Evolutionary conservation across 192 early-diverging fungal species (phyloP), one percentile per base, ranked within the genome.

Genomic region (Coemansia sp.): DNA sequence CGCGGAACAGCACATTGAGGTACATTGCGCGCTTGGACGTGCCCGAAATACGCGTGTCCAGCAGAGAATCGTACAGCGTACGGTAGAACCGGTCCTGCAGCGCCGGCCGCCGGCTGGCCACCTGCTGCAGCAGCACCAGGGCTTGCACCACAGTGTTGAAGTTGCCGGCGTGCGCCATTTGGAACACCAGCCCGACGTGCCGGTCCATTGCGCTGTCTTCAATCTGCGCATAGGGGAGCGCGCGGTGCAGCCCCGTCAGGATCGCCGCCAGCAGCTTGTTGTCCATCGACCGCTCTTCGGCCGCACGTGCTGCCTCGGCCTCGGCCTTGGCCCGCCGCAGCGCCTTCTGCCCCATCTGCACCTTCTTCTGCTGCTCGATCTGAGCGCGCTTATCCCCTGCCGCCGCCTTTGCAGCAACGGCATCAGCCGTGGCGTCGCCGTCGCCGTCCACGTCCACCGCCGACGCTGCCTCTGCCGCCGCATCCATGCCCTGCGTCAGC

Each of bases 141-240:
- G 96, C 90, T 74, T 98, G 96, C 54, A 99, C 89, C 15, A 90
- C 86, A 4, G 90, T 93, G 73, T 91, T 93, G 69, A 99, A 99
- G 30, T 87, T 92, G 42, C 87, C 87, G 10, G 87, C 82, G 62
- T 96, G 93, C 17, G 89, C 87, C 41, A 99, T 86, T 23, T 84
- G 87, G 86, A 96, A 98, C 24, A 99, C 78, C n/a, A 89, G 86
- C 53, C 92, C 83, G 67, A 95, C 83, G 65, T 96, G 89, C 43
- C 83, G 78, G 42, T 93, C 83, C 65, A 91, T 90, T 75, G 84
- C 78, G 17, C 78, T 69, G 66, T 93, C 89, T 6, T 90, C 87
- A 22, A 96, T 78, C 62, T 92, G 85, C 22, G 91, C 78, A 58
- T 87, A 99, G 24, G 93, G 93, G 71, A 96, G 90, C 5, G 93